Base-by-base conservation (phyloP, 1,284 basidiomycete genomes). In the Cutaneotrichosporon cutaneum region DNA sequence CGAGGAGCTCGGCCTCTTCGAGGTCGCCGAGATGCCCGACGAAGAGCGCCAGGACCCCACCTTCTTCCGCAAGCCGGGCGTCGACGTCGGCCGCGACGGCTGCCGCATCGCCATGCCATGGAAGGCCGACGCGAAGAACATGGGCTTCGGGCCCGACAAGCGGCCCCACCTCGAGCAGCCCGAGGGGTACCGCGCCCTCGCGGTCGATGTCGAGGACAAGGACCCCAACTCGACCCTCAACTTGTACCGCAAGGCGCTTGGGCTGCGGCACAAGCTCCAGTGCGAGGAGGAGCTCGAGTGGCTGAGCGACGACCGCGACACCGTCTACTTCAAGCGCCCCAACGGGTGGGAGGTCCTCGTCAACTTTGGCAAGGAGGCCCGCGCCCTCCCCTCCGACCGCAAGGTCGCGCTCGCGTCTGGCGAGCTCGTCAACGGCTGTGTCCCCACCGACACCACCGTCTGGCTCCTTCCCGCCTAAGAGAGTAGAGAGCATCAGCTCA, bases 1-100 rank as follows among this genome's bases (percentile, higher is more conserved):
- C 30, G 75, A 77, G 64, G 75, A 77, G 62, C 70, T 77, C 45
- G 75, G 75, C 21, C 62, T 77, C 14, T 71, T 66, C 26, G 75
- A 77, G 64, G 72, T 72, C 53, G 60, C 62, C 56, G 71, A 73
- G 16, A 73, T 77, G 39, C 61, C 70, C 33, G 63, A 64, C 50
- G 57, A 60, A 26, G 50, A 71, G 54, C 60, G 72, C 52, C 74
- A 77, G 68, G 75, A 77, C 62, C 75, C 75, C 6, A 71, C 64
- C 26, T 77, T 73, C 66, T 66, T 71, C 69, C 69, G 71, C 33
- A 68, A 64, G 26, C 64, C 71, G 2, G 74, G 73, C 18, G 52
- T 61, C 30, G 66, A 70, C 26, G 67, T 74, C 27, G 75, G 75
- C 48, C 69, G 75, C 51, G 75, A 77, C 56, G 75, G 75, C 32